Base-by-base conservation (phyloP, 2,329 filamentous ascomycete species). In the Amylocarpus encephaloides region DNA sequence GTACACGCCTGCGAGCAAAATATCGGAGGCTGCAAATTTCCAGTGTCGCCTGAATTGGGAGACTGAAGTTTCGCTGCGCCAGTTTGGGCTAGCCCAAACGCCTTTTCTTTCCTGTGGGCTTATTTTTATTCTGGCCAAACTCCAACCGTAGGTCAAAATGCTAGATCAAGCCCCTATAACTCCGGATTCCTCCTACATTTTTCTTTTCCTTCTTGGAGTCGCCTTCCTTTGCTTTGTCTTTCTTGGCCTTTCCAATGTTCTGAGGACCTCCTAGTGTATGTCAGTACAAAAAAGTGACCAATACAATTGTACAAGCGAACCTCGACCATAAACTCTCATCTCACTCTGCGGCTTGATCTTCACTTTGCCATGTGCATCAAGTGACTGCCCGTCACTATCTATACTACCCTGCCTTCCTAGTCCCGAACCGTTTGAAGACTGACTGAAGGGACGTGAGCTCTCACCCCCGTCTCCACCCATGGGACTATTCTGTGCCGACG, bases 291-390 rank as follows among this genome's bases (percentile, higher is more conserved):
- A 41, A 49, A 18, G 43, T 4, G 19, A 7, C 22, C 7, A 4
- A 26, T 26, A 26, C 4, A 34, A 39, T 26, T 1, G 7, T 12
- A 2, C 10, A 13, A 34, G 69, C 73, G 68, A 59, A 79, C 77
- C 77, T 70, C 77, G 68, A 43, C 77, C 77, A 59, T 75, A 77
- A 18, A 78, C 68, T 48, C 77, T 67, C 15, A 75, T 66, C 56
- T 78, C 73, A 48, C 71, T 73, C 48, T 72, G 71, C 10, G 71
- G 63, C 39, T 69, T 70, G 48, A 73, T 71, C 58, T 72, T 77
- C 10, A 69, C 66, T 58, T 70, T 67, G 39, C 65, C 66, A 43
- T 71, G 74, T 56, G 69, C 67, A 30, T 63, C 44, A 7, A 46
- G 9, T 7, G 42, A 52, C 1, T 44, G 34, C 3, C 46, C 47